Conservation (phyloP, 352 stramenopile species). For the Globisporangium uncinulatum region DNA sequence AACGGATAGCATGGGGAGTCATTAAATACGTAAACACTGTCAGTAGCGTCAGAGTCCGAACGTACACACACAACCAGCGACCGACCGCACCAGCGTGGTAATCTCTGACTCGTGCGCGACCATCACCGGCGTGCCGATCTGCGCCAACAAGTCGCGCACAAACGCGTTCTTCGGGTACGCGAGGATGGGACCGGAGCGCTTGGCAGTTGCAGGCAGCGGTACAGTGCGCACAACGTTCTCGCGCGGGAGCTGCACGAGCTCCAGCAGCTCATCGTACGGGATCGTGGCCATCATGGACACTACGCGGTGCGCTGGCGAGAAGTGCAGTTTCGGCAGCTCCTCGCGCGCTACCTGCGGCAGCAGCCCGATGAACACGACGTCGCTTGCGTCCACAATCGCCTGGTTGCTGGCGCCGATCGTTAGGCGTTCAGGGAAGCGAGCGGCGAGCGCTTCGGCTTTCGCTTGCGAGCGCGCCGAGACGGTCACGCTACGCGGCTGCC, state of each 20-base stretch:
- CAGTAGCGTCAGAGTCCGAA: neutral
- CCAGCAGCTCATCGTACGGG: slow-evolving; percentile 75
- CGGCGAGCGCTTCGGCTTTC: slow-evolving; percentile 71
- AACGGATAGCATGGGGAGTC: neutral
- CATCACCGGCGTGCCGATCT: slow-evolving; percentile 84
- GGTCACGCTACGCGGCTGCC: slow-evolving; percentile 66
- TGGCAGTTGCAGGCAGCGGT: slow-evolving; percentile 64
- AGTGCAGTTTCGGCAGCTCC: slow-evolving; percentile 67
- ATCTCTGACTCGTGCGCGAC: slow-evolving; percentile 73
- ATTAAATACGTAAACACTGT: neutral
- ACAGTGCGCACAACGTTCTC: slow-evolving; percentile 78
- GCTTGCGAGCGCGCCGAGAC: slow-evolving; percentile 67
- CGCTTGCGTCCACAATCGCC: slow-evolving; percentile 76
- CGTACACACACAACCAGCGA: neutral
- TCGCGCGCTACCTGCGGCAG: slow-evolving; percentile 62
- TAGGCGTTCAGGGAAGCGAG: slow-evolving; percentile 62
- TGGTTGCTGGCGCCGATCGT: slow-evolving; percentile 66
- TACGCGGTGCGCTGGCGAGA: slow-evolving; percentile 53
- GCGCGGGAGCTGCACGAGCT: slow-evolving; percentile 58
- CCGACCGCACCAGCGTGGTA: slow-evolving; percentile 53
- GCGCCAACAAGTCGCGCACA: slow-evolving; percentile 57
- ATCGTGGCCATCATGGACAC: slow-evolving; percentile 89
- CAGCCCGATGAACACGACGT: slow-evolving; percentile 80
- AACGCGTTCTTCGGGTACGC: slow-evolving; percentile 69
- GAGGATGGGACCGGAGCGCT: slow-evolving; percentile 74